Conservation (phyloP, 768 basidiomycete species). For the Rhodosporidiobolus sp. region DNA sequence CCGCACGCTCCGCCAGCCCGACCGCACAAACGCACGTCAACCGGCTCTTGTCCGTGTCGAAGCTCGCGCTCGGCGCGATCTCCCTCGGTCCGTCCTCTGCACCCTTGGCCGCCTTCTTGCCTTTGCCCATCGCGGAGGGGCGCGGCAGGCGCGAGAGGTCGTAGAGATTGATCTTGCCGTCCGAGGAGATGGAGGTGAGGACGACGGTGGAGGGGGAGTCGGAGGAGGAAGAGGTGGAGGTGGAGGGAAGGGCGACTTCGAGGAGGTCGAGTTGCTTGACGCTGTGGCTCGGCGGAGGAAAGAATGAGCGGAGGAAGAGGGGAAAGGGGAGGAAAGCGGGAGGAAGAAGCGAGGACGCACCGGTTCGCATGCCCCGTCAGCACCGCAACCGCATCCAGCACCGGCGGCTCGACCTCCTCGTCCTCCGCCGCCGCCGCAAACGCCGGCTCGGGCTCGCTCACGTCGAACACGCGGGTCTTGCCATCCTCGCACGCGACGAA, state of each 20-base stretch:
- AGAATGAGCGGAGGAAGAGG: not conserved
- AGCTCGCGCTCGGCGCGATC: constrained; percentile 61
- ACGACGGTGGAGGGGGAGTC: constrained; percentile 70
- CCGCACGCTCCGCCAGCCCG: constrained; percentile 45
- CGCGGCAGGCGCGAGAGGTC: constrained; percentile 60
- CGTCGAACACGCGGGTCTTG: constrained; percentile 71
- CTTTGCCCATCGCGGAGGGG: constrained; percentile 41
- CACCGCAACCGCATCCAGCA: constrained; percentile 60
- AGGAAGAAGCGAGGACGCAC: constrained; percentile 53
- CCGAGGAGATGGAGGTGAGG: constrained; percentile 77
- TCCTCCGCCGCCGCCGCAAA: constrained; percentile 42
- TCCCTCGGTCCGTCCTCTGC: constrained; percentile 11
- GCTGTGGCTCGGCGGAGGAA: constrained; percentile 52
- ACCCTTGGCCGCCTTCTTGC: not conserved
- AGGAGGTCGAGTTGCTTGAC: constrained; percentile 77
- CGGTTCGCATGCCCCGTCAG: constrained; percentile 81
- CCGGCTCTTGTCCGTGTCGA: constrained; percentile 81
- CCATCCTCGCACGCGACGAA: constrained; percentile 87
- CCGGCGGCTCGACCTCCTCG: constrained; percentile 8
- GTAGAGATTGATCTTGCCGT: constrained; percentile 76
- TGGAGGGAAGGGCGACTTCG: constrained; percentile 58
- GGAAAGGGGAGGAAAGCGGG: not conserved
- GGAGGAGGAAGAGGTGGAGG: constrained; percentile 57
- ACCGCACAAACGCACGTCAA: constrained; percentile 63
- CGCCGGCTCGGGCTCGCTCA: constrained; percentile 49